These are phyloP conservation scores for Calonectria naviculata DNA, from an alignment of 2,329 filamentous ascomycete species.

Conservation along the genomic window DNA sequence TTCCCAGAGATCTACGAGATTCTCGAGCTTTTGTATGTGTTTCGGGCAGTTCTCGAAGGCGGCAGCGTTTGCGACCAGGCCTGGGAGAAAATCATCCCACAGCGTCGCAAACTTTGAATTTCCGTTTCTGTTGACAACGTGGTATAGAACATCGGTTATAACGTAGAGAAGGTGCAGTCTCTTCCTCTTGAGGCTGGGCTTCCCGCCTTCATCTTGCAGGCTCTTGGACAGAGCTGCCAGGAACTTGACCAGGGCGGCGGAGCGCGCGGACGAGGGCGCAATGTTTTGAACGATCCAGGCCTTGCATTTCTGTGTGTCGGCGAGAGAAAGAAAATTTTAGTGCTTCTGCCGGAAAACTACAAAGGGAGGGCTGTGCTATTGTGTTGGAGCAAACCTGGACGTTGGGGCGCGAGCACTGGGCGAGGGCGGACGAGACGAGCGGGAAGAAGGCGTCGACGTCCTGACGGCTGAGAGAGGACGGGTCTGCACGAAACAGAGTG, in stretches of 20 bases:
- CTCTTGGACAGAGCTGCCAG: constrained; percentile 73
- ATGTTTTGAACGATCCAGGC: constrained; percentile 83
- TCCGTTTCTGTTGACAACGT: constrained; percentile 66
- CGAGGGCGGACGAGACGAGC: constrained; percentile 71
- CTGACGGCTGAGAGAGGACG: constrained; percentile 74
- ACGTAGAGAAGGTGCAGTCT: constrained; percentile 83
- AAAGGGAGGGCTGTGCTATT: constrained; percentile 35
- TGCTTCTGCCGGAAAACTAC: constrained; percentile 36
- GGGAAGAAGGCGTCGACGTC: constrained; percentile 77
- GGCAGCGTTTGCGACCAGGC: constrained; percentile 70
- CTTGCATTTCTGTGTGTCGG: constrained; percentile 80
- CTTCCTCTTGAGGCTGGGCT: constrained; percentile 72
- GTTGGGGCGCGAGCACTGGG: constrained; percentile 81
- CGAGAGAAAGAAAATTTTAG: constrained; percentile 41
- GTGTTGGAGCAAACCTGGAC: constrained; percentile 81
- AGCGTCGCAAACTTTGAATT: constrained; percentile 64
- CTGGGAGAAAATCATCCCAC: constrained; percentile 68
- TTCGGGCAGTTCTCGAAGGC: constrained; percentile 71
- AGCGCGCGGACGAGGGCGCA: constrained; percentile 73
- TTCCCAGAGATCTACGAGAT: constrained; percentile 78
- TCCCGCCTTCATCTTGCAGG: constrained; percentile 42
- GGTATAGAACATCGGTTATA: constrained; percentile 81
- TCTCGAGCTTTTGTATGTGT: constrained; percentile 71
- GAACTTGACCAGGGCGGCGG: constrained; percentile 79
- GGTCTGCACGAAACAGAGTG: constrained; percentile 78